Conservation (phyloP, 2,329 filamentous ascomycete genomes). For the Clonostachys chloroleuca region DNA sequence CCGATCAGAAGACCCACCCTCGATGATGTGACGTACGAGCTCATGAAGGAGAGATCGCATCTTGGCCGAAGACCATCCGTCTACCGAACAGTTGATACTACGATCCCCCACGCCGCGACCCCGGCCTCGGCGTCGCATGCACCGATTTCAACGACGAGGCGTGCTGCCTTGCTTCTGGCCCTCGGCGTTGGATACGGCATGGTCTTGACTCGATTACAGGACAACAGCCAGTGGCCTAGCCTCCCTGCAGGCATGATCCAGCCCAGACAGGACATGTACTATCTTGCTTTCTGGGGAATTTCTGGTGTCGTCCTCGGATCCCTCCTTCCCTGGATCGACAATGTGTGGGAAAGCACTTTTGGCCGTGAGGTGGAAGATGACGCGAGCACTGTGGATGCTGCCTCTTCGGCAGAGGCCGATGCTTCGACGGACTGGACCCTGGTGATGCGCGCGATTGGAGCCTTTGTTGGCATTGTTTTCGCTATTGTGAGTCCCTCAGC, state of each 20-base stretch:
- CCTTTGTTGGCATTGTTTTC: conserved; percentile 57
- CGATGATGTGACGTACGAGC: conserved; percentile 37
- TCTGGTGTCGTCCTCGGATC: conserved; percentile 75
- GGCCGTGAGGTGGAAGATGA: conserved; percentile 25
- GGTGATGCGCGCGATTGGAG: conserved; percentile 52
- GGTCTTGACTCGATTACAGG: conserved; percentile 73
- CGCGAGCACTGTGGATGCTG: conserved; percentile 9
- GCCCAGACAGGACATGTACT: conserved; percentile 51
- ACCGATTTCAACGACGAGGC: conserved; percentile 4
- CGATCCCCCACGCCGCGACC: conserved; percentile 10
- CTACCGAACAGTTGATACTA: conserved; percentile 17
- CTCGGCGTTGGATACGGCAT: conserved; percentile 82
- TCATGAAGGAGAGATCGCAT: conserved; percentile 34
- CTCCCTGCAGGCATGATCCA: conserved; percentile 43
- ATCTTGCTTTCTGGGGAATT: conserved; percentile 77
- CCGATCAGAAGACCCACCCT: conserved; percentile 43
- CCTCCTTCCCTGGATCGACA: conserved; percentile 80
- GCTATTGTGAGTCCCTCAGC: conserved; percentile 63
- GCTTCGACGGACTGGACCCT: conserved; percentile 68
- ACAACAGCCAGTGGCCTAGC: conserved; percentile 51
- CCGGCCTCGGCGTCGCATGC: conserved; percentile 14
- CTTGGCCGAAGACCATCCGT: conserved; percentile 25
- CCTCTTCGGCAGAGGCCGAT: conserved; percentile 15
- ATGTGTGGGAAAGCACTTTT: conserved; percentile 59
- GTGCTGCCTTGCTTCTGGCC: conserved; percentile 61